Evolutionary conservation across 768 basidiomycete genomes (phyloP).

Genomic region (Neoboletus subvelutipes): DNA sequence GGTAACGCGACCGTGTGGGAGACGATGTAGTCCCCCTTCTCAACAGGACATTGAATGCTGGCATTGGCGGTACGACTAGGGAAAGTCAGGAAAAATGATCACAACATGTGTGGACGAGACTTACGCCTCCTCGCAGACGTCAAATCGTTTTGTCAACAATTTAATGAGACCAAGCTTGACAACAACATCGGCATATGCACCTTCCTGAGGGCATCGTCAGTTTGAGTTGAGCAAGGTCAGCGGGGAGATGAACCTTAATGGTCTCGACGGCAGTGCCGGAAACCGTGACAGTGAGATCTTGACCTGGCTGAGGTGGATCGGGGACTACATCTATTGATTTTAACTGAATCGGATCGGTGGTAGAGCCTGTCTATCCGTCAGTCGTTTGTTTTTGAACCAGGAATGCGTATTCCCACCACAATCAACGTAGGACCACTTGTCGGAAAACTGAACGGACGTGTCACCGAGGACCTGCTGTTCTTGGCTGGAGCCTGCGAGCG

Average conservation of each 20-base stretch:
- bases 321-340: conserved; percentile 73
- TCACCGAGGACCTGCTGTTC: conserved; percentile 35
- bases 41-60: conserved; percentile 80
- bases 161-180: conserved; percentile 96
- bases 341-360: conserved; percentile 54
- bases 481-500: conserved; percentile 21
- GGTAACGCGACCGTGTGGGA: conserved; percentile 84
- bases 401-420: conserved; percentile 61
- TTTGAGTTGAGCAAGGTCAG: not conserved
- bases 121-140: conserved; percentile 93
- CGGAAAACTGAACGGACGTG: conserved; percentile 33
- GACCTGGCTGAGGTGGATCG: conserved; percentile 86
- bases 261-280: conserved; percentile 53
- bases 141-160: conserved; percentile 78
- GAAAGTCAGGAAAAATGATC: conserved; percentile 1
- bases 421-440: conserved; percentile 63
- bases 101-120: conserved; percentile 27
- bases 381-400: not conserved
- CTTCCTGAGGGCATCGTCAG: conserved; percentile 57
- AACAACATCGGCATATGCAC: conserved; percentile 83
- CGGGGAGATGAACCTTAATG: conserved; percentile 57
- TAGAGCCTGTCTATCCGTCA: conserved; percentile 39
- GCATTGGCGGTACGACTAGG: conserved; percentile 71
- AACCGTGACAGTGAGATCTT: conserved; percentile 85
- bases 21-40: conserved; percentile 68